phyloP scores from a whole-genome alignment of 495 filamentous ascomycete genomes.

The Talaromyces trachyspermus region DNA sequence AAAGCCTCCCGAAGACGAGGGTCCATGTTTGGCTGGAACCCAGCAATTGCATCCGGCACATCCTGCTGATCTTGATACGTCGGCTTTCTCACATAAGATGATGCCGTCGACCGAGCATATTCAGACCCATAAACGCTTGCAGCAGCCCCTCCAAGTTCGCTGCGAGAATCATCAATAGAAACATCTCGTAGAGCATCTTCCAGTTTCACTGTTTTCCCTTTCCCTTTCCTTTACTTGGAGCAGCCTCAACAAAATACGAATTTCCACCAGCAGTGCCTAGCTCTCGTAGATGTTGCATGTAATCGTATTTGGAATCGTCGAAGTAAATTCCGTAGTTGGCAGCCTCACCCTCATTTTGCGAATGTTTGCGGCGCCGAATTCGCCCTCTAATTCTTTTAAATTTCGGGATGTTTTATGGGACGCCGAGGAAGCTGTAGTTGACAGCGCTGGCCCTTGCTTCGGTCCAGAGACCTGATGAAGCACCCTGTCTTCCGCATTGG shows the following conservation, averaged over 20 bases:
- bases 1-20: conserved; percentile 84
- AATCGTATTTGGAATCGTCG: conserved; percentile 89
- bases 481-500: conserved; percentile 71
- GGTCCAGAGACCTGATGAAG: conserved; percentile 48
- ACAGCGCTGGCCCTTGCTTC: conserved; percentile 19
- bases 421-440: conserved; percentile 17
- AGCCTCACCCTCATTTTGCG: conserved; percentile 93
- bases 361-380: conserved; percentile 61
- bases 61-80: conserved; percentile 94
- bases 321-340: conserved; percentile 88
- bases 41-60: conserved; percentile 79
- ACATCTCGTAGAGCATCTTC: conserved; percentile 73
- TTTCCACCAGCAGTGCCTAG: conserved; percentile 53
- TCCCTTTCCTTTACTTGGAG: conserved; percentile 42
- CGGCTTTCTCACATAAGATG: conserved; percentile 59
- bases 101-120: conserved; percentile 40
- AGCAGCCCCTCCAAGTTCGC: conserved; percentile 30
- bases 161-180: conserved; percentile 46
- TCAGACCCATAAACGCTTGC: conserved; percentile 25
- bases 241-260: conserved; percentile 71
- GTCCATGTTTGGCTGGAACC: conserved; percentile 98
- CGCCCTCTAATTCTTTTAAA: conserved; percentile 65
- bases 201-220: conserved; percentile 66
- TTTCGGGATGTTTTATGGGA: conserved; percentile 48
- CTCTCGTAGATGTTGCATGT: conserved; percentile 99